Evolutionary conservation across 306 rosid genomes (phyloP), one percentile per base, ranked within the genome.

Genomic region (Sicyos baderoa): DNA sequence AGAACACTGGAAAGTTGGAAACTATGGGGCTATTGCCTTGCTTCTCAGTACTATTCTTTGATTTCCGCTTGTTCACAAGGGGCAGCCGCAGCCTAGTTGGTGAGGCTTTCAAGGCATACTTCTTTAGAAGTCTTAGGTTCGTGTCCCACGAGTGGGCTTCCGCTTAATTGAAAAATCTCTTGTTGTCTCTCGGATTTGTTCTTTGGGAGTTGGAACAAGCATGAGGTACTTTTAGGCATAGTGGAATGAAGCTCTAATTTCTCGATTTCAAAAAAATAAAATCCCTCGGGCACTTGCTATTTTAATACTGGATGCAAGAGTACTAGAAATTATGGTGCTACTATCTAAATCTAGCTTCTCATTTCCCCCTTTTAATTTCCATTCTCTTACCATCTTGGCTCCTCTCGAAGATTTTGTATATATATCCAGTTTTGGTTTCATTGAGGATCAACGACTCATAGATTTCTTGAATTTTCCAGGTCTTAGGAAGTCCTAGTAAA

Each of bases 401-500:
- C 37, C 19, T 22, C 54, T 44, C 7, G 71, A 14, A 47, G 54
- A 47, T 17, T 65, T 65, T 19, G 19, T 65, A 47, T 65, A 12
- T 48, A 23, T 66, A 23, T 66, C 54, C 49, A 66, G 56, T 66
- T 66, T 48, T 15, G 44, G 45, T 54, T 32, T 32, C 19, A 54
- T 18, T 32, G 6, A 50, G 62, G 69, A 35, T 18, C 23, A 12
- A 62, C 42, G 3, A 35, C 55, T 60, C 52, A 44, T 59, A 72
- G 3, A 19, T 61, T 68, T 53, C 35, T 18, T 2, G 71, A 67
- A 15, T 77, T 64, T 61, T 2, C 13, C 72, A 89, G 97, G 92
- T 79, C 13, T 74, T 78, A 74, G 65, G 17, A 51, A 77, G 74
- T 87, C 86, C 92, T 32, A 56, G 17, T 29, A 83, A 84, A 51